A percentile compares a stretch with the other conserved stretches of the same genome.
phyloP scores from a whole-genome alignment of 805 yeast species.

The Yamadazyma laniorum region DNA sequence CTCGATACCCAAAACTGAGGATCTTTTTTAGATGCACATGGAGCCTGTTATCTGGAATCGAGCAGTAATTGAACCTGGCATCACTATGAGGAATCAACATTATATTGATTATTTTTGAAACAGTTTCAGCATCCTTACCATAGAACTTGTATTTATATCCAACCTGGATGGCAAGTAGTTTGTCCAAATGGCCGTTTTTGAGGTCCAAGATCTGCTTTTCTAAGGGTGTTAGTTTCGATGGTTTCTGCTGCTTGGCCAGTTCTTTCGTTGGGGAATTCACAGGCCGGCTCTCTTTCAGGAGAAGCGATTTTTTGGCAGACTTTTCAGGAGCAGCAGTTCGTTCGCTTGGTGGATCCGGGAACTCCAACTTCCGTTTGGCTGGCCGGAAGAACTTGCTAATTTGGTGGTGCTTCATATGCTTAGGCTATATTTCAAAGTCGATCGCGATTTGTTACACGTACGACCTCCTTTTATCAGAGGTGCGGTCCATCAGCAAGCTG shows the following conservation, averaged over 20 bases:
- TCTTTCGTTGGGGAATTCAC: neutral
- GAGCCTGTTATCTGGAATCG: conserved; percentile 76
- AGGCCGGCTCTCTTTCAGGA: neutral
- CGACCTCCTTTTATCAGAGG: neutral
- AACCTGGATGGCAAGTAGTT: conserved; percentile 76
- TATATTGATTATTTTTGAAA: conserved; percentile 63
- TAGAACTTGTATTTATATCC: conserved; percentile 90
- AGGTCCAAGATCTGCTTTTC: conserved; percentile 75
- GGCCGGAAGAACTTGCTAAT: conserved; percentile 12
- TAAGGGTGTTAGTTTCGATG: conserved; percentile 54
- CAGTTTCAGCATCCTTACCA: conserved; percentile 79
- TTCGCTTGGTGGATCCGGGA: neutral
- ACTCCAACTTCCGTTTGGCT: conserved; percentile 6
- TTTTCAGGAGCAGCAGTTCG: neutral
- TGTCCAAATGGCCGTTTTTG: conserved; percentile 60
- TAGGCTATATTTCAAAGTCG: neutral
- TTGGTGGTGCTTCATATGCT: conserved; percentile 8
- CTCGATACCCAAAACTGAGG: conserved; percentile 68
- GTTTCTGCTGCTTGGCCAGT: conserved; percentile 29
- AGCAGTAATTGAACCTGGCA: conserved; percentile 73
- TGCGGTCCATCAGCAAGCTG: no score
- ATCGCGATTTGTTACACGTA: neutral
- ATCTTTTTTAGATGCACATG: conserved; percentile 75
- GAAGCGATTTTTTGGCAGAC: neutral
- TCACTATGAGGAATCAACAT: conserved; percentile 66